phyloP scores from a whole-genome alignment of 164 flowering plant genomes.

The Berberis thunbergii region DNA sequence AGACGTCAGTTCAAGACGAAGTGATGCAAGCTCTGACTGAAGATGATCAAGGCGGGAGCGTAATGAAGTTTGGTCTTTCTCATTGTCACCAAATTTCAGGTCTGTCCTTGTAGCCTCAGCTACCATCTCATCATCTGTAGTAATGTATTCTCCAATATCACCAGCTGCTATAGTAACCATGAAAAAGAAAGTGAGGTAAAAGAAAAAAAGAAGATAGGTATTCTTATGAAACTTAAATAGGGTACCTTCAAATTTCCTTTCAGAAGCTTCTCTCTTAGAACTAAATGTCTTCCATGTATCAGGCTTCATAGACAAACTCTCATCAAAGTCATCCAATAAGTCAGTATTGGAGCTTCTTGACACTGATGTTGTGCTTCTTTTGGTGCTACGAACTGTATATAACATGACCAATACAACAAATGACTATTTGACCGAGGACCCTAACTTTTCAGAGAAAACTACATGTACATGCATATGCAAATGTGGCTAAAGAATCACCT shows the following conservation, averaged over 20 bases:
- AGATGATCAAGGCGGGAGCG: conserved; percentile 45
- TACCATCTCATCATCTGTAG: conserved; percentile 14
- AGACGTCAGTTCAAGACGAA: conserved; percentile 42
- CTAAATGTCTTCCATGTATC: conserved; percentile 63
- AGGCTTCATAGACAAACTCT: conserved; percentile 11
- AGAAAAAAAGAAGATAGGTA: not conserved
- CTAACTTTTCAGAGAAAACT: too few species aligned
- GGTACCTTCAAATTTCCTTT: conserved; percentile 52
- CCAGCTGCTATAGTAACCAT: conserved; percentile 34
- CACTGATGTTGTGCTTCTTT: conserved; percentile 8
- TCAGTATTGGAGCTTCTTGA: conserved; percentile 11
- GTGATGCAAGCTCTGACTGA: conserved; percentile 63
- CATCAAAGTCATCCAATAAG: not conserved
- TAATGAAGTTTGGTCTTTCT: conserved; percentile 21
- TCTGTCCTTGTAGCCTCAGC: conserved; percentile 17
- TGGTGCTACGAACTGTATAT: conserved; percentile 8
- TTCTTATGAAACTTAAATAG: not conserved
- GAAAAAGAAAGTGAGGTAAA: not conserved
- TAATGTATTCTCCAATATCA: conserved; percentile 26
- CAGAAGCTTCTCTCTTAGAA: conserved; percentile 29
- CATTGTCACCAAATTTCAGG: conserved; percentile 7
- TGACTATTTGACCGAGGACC: too few species aligned
- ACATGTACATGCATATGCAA: too few species aligned
- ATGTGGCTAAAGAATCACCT: too few species aligned
- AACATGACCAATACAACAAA: conserved; percentile 17